Conservation (phyloP, 2,329 filamentous ascomycete genomes). For the Akanthomyces dipterigenus region DNA sequence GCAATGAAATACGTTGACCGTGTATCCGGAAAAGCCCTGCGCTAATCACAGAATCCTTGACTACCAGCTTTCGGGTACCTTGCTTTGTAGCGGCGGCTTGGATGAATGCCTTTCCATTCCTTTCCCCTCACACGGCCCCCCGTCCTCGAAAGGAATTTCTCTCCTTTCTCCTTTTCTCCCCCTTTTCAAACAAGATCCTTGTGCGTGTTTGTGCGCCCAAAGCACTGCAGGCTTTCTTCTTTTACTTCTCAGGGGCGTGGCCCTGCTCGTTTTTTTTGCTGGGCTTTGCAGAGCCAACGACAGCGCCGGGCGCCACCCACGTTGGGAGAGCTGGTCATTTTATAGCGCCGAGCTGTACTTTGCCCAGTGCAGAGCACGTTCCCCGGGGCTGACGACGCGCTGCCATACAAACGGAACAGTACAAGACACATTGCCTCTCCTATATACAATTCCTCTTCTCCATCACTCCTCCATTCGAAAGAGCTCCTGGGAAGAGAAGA, state of each 20-base stretch:
- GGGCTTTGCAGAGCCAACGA: background rate
- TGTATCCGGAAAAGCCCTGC: background rate
- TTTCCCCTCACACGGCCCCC: too few relatives aligned
- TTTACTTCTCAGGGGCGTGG: background rate
- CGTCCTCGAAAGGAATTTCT: too few relatives aligned
- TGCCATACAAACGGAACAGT: background rate
- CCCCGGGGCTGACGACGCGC: background rate
- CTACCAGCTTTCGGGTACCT: background rate
- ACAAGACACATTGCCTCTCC: too few relatives aligned
- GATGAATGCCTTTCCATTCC: too few relatives aligned
- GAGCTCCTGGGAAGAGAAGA: background rate
- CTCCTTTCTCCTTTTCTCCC: too few relatives aligned
- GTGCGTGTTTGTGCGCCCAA: background rate
- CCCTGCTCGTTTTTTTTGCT: background rate
- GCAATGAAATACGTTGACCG: too few relatives aligned
- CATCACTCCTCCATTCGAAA: too few relatives aligned
- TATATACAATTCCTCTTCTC: too few relatives aligned
- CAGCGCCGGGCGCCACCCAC: slow-evolving; percentile 6
- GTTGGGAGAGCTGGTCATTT: background rate
- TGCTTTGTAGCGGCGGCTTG: background rate
- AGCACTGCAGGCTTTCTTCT: background rate
- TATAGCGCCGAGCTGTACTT: background rate
- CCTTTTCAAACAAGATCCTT: too few relatives aligned
- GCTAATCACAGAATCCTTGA: background rate
- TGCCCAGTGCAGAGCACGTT: too few relatives aligned